Conservation (phyloP, 768 basidiomycete genomes). For the Clathrus columnatus region DNA sequence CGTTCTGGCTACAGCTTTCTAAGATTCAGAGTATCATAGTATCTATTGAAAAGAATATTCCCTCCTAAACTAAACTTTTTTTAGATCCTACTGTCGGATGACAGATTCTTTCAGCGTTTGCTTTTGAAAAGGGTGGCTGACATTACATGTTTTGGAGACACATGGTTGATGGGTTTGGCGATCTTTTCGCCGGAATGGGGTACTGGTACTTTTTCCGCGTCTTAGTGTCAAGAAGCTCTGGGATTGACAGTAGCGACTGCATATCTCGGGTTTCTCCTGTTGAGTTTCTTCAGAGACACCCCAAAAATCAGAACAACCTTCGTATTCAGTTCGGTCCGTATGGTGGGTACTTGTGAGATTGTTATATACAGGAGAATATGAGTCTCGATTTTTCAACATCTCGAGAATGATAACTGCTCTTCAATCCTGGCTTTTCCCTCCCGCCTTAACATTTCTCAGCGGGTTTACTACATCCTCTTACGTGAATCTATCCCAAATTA, state of each 20-base stretch:
- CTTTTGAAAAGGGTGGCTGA: neutral
- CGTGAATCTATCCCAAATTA: conserved; percentile 8
- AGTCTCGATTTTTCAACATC: neutral
- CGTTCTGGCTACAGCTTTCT: neutral
- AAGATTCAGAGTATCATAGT: neutral
- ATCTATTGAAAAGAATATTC: neutral
- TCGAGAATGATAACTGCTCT: neutral
- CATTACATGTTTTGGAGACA: no score
- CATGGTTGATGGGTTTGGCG: no score
- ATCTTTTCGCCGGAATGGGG: no score
- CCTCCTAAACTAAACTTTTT: neutral
- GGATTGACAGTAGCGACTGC: neutral
- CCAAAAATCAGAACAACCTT: neutral
- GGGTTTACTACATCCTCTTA: conserved; percentile 8
- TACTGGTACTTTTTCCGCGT: no score
- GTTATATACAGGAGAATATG: no score
- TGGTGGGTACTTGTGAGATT: no score
- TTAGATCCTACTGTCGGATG: neutral
- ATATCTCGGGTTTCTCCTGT: neutral
- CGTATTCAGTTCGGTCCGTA: no score
- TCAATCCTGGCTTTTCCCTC: conserved; percentile 6
- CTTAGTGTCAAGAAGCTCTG: neutral
- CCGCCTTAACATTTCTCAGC: neutral
- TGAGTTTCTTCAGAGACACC: conserved; percentile 16
- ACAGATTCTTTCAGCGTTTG: neutral